phyloP scores from a whole-genome alignment of 768 basidiomycete species.

The Tylopilus vinaceipallidus region DNA sequence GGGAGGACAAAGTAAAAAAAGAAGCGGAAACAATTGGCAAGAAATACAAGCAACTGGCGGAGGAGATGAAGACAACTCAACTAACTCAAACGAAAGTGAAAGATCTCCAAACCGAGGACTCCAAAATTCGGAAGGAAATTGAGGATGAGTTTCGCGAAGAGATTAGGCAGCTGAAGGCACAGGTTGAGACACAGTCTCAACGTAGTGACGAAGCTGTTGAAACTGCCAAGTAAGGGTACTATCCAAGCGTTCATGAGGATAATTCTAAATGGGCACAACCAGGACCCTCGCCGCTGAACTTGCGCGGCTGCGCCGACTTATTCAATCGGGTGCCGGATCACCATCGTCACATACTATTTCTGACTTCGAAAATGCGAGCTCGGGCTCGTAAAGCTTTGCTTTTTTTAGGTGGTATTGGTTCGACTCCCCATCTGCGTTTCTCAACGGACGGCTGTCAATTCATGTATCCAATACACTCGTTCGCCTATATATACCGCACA shows the following conservation, averaged over 20 bases:
- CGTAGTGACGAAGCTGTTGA: constrained; percentile 57
- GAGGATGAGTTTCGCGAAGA: constrained; percentile 61
- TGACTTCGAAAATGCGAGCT: constrained; percentile 10
- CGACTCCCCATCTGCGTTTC: constrained; percentile 4
- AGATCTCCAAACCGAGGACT: constrained; percentile 49
- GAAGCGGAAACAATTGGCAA: constrained; percentile 69
- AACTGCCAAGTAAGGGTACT: constrained; percentile 55
- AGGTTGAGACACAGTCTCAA: constrained; percentile 51
- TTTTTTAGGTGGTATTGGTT: not conserved
- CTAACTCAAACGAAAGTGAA: constrained; percentile 45
- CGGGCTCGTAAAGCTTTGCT: constrained; percentile 11
- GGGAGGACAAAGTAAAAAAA: constrained; percentile 64
- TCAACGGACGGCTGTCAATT: constrained; percentile 29
- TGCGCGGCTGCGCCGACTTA: constrained; percentile 66
- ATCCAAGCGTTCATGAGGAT: not conserved
- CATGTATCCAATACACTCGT: constrained; percentile 34
- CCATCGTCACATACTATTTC: constrained; percentile 17
- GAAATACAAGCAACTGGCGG: constrained; percentile 65
- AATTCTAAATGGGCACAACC: not conserved
- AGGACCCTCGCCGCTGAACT: constrained; percentile 65
- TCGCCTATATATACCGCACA: constrained; percentile 18
- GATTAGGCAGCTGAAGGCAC: constrained; percentile 49
- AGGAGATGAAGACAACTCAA: constrained; percentile 59
- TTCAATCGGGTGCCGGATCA: constrained; percentile 52
- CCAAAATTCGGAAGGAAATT: constrained; percentile 50